These are phyloP conservation scores for Paraphysoderma sedebokerense DNA, from an alignment of 371 early-diverging fungal species.

Conservation along the genomic window DNA sequence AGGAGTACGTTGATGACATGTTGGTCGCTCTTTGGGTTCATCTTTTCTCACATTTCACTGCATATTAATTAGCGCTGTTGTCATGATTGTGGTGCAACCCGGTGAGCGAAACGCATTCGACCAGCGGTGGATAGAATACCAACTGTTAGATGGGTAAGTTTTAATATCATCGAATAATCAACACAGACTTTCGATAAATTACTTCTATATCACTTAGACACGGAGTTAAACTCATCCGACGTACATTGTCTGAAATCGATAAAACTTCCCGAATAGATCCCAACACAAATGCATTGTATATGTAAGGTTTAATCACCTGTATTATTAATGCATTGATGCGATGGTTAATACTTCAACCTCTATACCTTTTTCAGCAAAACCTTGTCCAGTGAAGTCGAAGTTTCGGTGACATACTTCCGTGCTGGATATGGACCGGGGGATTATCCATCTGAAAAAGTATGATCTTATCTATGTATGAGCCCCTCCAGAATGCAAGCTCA, in stretches of 20 bases:
- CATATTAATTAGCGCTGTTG: slow-evolving; percentile 41
- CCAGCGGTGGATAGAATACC: slow-evolving; percentile 79
- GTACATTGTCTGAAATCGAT: slow-evolving; percentile 25
- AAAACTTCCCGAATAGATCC: slow-evolving; percentile 13
- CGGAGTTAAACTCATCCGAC: slow-evolving; percentile 12
- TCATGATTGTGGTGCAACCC: slow-evolving; percentile 79
- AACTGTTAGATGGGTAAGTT: slow-evolving; percentile 51
- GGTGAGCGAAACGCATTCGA: slow-evolving; percentile 88
- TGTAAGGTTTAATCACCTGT: no score
- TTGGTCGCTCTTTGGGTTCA: neutral
- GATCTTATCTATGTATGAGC: neutral
- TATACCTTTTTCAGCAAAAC: slow-evolving; percentile 2
- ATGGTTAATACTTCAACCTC: no score
- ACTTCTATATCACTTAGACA: no score
- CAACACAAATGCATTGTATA: slow-evolving; percentile 3
- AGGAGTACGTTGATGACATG: slow-evolving; percentile 24
- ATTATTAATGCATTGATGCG: no score
- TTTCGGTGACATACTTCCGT: slow-evolving; percentile 81
- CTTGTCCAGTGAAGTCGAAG: slow-evolving; percentile 32
- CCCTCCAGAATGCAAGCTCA: no score
- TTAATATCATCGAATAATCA: neutral
- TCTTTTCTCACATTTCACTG: neutral
- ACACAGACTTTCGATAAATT: no score
- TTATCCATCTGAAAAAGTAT: slow-evolving; percentile 47
- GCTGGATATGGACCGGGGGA: slow-evolving; percentile 85